Evolutionary conservation across 371 early-diverging fungal genomes (phyloP), one percentile per base, ranked within the genome.

Genomic region (Mucor ambiguus): DNA sequence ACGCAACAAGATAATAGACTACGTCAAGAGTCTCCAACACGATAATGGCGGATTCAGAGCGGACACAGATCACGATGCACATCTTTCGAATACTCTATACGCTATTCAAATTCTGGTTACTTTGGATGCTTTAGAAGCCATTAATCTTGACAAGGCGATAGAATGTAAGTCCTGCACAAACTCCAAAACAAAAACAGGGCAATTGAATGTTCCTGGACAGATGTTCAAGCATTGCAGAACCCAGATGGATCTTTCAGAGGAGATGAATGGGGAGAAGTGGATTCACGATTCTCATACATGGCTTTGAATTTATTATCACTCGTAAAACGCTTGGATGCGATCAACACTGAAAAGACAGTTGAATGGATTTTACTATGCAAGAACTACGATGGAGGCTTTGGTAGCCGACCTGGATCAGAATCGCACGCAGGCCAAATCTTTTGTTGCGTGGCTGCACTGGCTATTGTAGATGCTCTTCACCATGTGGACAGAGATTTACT

Each of bases 321-420:
- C 26, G 72, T 99, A 24, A 83, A 85, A 18, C 74, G 87, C n/a
- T 66, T 94, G 59, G 89, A 93, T 62, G 86, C 87, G 4, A 77
- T 96, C 55, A 76, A 98, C 71, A 60, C 90, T 7, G 78, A 85
- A 28, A 89, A 85, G 49, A 89, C 95, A 4, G 87, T 94, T 5
- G 86, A 87, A 37, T 98, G 91, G 77, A 81, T 98, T 8, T 71
- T 87, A 8, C 56, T 73, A 28, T 97, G 99, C 74, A 90, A 89
- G 67, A 99, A 99, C 79, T 92, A 91, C 72, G 99, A 99, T 83
- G 99, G 99, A 41, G 99, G 99, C 2, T 97, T 96, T 76, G 99
- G 99, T 6, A 92, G 85, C 44, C 77, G 85, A 11, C 96, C 96
- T 0, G 97, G 96, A 4, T 92, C 95, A 38, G 99, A 99, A 79